Evolutionary conservation across 164 flowering plant genomes (phyloP), one percentile per base, ranked within the genome.

Genomic region (Annona squamosa): DNA sequence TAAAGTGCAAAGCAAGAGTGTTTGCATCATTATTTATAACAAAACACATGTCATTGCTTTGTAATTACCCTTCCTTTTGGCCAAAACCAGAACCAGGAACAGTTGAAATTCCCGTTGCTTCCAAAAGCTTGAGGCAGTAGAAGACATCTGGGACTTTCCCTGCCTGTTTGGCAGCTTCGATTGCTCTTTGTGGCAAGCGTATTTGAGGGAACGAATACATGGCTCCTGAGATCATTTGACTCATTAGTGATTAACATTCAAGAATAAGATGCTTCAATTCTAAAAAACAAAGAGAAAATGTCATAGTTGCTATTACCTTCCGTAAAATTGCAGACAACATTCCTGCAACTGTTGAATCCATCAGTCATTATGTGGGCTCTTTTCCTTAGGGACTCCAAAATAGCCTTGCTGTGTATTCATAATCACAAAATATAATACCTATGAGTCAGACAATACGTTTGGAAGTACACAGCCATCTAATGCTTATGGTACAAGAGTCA

Each of bases 61-160:
- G 64, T 47, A 70, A 17, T 78, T 87, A 94, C 98, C 97, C 99
- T 81, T 91, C 97, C 84, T 95, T 92, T 81, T 95, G 99, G 73
- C 99, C 99, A 75, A 95, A 95, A 69, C 99, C 99, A 48, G 99
- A 95, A 71, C 99, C 99, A 44, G 99, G 99, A 72, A 95, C 99
- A 5, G 98, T 95, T 70, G 99, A 95, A 63, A 95, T 95, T 82
- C 99, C 99, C 1, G 99, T 92, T 67, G 98, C 97, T 83, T 95
- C 99, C 84, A 95, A 77, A 65, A 95, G 97, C 87, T 85, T 91
- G 71, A 92, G 89, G 75, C 99, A 95, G 84, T 95, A 95, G 86
- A 86, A 92, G 80, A 95, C 99, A 83, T 95, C 97, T 6, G 99
- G 87, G 56, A 86, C 92, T 82, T 95, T 95, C 80, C 98, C 94